Evolutionary conservation across 768 basidiomycete genomes (phyloP).

Genomic region (Cubamyces sp.): DNA sequence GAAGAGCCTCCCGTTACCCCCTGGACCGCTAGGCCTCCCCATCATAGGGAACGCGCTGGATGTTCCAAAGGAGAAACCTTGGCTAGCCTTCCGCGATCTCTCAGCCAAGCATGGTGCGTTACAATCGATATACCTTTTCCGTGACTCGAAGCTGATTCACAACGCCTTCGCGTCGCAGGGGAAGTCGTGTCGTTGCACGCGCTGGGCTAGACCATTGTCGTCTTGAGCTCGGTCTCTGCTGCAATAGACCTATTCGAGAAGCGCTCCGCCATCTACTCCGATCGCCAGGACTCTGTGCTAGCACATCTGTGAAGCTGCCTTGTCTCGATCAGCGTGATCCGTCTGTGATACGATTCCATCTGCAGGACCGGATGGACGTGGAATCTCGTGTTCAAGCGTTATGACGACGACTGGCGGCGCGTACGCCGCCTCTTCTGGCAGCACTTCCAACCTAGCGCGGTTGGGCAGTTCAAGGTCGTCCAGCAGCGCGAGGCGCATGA

Average conservation of each 20-base stretch:
- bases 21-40: constrained; percentile 1
- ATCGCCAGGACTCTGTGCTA: background rate
- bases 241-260: constrained; percentile 34
- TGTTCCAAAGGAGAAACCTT: background rate
- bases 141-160: too few relatives aligned
- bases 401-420: constrained; percentile 10
- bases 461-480: background rate
- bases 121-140: background rate
- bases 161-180: constrained; percentile 5
- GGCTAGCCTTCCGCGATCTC: constrained; percentile 2
- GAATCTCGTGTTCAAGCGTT: constrained; percentile 8
- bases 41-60: constrained; percentile 3
- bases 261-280: constrained; percentile 31
- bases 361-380: constrained; percentile 15
- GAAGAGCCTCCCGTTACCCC: background rate
- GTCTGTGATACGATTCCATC: too few relatives aligned
- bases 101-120: background rate
- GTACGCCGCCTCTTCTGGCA: constrained; percentile 10
- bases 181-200: constrained; percentile 25
- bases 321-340: background rate
- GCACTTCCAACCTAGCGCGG: constrained; percentile 2
- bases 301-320: background rate
- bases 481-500: background rate
- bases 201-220: constrained; percentile 22
- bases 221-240: constrained; percentile 25